phyloP scores from a whole-genome alignment of 2,329 filamentous ascomycete genomes.

The Peltaster fructicola region DNA sequence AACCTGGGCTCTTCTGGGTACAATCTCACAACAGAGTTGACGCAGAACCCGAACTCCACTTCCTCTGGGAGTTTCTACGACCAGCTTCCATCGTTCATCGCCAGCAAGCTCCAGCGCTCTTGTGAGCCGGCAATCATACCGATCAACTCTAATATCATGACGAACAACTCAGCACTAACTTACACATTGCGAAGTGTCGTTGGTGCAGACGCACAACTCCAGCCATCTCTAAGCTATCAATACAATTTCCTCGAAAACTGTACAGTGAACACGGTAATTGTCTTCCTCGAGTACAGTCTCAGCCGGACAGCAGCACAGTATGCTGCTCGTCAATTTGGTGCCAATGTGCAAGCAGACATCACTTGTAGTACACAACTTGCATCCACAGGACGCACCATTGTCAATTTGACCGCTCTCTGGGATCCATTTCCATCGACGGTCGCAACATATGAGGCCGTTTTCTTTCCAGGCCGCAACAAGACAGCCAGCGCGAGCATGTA shows the following conservation, averaged over 20 bases:
- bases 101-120: constrained; percentile 4
- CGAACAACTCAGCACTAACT: constrained; percentile 7
- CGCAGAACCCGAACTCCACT: constrained; percentile 5
- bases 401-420: too few relatives aligned
- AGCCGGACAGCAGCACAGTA: too few relatives aligned
- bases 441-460: too few relatives aligned
- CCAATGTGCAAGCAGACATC: too few relatives aligned
- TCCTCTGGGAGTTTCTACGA: constrained; percentile 2
- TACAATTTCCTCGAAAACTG: constrained; percentile 7
- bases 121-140: constrained; percentile 5
- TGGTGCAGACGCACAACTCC: constrained; percentile 1
- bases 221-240: constrained; percentile 6
- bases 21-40: constrained; percentile 3
- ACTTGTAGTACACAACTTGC: too few relatives aligned
- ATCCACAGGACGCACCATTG: too few relatives aligned
- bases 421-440: too few relatives aligned
- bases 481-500: constrained; percentile 4
- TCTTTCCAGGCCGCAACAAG: constrained; percentile 5
- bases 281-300: too few relatives aligned
- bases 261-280: constrained; percentile 4
- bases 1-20: constrained; percentile 6
- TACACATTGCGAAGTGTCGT: constrained; percentile 6
- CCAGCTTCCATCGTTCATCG: constrained; percentile 4
- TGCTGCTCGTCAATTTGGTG: too few relatives aligned
- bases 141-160: constrained; percentile 5